Evolutionary conservation across 345 rosid genomes (phyloP).

Genomic region (Citrus mangshanensis): DNA sequence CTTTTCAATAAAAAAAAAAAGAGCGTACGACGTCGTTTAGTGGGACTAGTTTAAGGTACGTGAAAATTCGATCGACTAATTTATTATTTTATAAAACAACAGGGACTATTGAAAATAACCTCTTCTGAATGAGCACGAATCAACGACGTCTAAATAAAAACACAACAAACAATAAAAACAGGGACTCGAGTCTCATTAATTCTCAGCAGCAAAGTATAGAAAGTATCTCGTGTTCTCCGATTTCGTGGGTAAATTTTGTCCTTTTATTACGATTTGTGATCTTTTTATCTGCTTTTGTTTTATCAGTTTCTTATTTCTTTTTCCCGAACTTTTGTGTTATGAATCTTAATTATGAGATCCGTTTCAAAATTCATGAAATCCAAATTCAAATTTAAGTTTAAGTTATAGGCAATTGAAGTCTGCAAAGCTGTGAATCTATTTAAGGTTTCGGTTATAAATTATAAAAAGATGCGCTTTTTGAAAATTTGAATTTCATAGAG

Average conservation of each 20-base stretch:
- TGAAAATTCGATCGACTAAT: background rate
- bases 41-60: background rate
- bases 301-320: background rate
- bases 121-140: background rate
- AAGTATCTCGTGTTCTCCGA: slow-evolving; percentile 14
- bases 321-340: background rate
- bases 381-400: background rate
- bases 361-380: background rate
- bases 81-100: background rate
- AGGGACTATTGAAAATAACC: background rate
- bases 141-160: background rate
- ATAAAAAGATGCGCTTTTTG: background rate
- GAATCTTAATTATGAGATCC: slow-evolving; percentile 7
- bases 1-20: background rate
- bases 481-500: background rate
- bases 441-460: background rate
- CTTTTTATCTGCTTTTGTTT: background rate
- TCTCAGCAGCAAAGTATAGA: background rate
- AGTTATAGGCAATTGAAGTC: background rate
- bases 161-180: background rate
- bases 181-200: background rate
- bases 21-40: background rate
- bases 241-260: slow-evolving; percentile 9
- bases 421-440: background rate
- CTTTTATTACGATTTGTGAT: background rate